Evolutionary conservation across 495 filamentous ascomycete species (phyloP).

Genomic region (Chaetomidium leptoderma): DNA sequence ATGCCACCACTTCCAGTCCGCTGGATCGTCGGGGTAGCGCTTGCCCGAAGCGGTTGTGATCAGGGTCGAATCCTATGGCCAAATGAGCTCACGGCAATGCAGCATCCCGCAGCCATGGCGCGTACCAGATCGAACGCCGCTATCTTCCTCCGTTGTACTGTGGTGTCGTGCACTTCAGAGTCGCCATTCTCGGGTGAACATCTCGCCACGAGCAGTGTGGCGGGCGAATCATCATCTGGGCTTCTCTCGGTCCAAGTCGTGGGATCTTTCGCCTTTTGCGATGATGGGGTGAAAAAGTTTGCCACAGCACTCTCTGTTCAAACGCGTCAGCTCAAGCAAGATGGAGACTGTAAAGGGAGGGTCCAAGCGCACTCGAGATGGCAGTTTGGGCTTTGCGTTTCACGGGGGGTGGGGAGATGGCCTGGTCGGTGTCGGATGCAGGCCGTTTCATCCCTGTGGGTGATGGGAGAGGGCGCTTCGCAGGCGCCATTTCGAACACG

Average conservation of each 20-base stretch:
- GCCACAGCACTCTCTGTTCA: constrained; percentile 60
- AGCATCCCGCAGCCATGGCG: not conserved
- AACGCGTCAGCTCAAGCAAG: not conserved
- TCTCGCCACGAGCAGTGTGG: constrained; percentile 70
- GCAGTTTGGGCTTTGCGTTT: constrained; percentile 63
- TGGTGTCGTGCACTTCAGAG: constrained; percentile 22
- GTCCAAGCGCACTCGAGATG: constrained; percentile 58
- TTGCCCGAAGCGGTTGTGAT: constrained; percentile 78
- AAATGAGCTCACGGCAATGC: not conserved
- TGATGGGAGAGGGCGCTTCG: not conserved
- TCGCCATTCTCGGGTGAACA: constrained; percentile 47
- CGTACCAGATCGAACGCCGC: constrained; percentile 86
- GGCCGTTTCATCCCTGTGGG: constrained; percentile 20
- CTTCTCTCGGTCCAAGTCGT: constrained; percentile 68
- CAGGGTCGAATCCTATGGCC: constrained; percentile 74
- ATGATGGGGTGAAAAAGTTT: constrained; percentile 84
- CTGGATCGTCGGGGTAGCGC: constrained; percentile 60
- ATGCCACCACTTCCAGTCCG: constrained; percentile 97
- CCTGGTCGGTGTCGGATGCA: constrained; percentile 23
- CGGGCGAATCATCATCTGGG: constrained; percentile 35
- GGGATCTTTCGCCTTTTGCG: constrained; percentile 76
- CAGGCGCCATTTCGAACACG: constrained; percentile 13
- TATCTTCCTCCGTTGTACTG: constrained; percentile 54
- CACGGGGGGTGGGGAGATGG: constrained; percentile 57
- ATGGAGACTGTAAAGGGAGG: not conserved